Conservation (phyloP, 2,329 filamentous ascomycete species). For the Cytospora chrysosperma region DNA sequence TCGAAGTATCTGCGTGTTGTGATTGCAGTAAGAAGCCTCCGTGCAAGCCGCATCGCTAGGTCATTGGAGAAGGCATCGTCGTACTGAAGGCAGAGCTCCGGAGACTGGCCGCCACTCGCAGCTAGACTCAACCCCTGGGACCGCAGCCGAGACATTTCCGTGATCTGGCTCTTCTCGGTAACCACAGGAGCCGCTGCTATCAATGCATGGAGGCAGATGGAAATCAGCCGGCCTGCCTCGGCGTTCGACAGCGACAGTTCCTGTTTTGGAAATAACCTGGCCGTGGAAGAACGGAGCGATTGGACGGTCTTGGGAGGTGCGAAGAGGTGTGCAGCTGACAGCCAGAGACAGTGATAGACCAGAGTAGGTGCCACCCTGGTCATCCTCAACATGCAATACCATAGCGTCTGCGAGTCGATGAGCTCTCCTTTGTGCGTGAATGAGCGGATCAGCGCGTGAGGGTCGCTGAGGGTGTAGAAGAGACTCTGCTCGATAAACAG, state of each 20-base stretch:
- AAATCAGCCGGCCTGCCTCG: constrained; percentile 54
- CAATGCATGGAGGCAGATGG: constrained; percentile 62
- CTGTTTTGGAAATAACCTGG: constrained; percentile 37
- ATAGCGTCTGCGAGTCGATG: constrained; percentile 60
- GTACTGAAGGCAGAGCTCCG: constrained; percentile 56
- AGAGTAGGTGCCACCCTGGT: constrained; percentile 56
- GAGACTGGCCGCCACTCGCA: constrained; percentile 47
- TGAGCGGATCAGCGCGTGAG: constrained; percentile 53
- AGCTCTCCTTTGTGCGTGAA: constrained; percentile 54
- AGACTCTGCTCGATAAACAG: constrained; percentile 63
- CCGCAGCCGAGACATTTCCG: constrained; percentile 60
- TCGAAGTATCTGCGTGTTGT: constrained; percentile 51
- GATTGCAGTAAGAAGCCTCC: constrained; percentile 58
- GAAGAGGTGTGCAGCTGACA: constrained; percentile 58
- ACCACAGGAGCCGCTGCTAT: constrained; percentile 57
- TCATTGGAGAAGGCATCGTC: constrained; percentile 63
- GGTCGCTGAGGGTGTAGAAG: constrained; percentile 62
- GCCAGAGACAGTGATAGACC: constrained; percentile 65
- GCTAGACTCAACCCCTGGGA: constrained; percentile 53
- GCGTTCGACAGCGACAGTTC: constrained; percentile 42
- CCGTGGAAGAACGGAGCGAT: constrained; percentile 39
- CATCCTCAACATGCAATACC: constrained; percentile 62
- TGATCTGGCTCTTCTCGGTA: constrained; percentile 46
- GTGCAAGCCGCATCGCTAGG: constrained; percentile 58
- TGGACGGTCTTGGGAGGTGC: constrained; percentile 49